Evolutionary conservation across 176 grass and related monocot genomes (phyloP), one percentile per base, ranked within the genome.

Genomic region (Avena eriantha): DNA sequence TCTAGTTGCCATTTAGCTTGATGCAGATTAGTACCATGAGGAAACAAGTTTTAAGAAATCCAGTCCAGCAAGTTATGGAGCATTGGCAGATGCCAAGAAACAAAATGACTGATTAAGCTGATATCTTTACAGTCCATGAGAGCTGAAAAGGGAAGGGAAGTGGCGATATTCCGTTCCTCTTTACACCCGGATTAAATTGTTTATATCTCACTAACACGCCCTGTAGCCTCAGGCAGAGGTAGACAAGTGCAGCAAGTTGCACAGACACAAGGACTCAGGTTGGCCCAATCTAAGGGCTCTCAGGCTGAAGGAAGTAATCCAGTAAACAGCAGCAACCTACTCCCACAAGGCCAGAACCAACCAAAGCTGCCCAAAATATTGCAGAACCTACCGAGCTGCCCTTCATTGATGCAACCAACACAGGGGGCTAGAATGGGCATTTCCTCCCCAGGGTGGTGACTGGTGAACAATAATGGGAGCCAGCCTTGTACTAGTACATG

Each of bases 291-390:
- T 4, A 83, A 78, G 58, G 55, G 54, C 15, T 29, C 71, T 41
- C 80, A 41, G 34, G 90, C 49, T 50, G 82, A 89, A 72, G 80
- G 90, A 86, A 92, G 79, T 87, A 86, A 89, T 83, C 80, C 87
- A 51, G 73, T 50, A 88, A 69, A 81, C 43, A 76, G 76, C 57
- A 15, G 60, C 45, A 53, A 83, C 82, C 83, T 22, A 75, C 84
- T 61, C 33, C 67, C 43, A 83, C 26, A 26, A 79, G 80, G 2
- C 48, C 34, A 67, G 26, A 79, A 83, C 10, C 47, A 11, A 69
- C 22, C 43, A 45, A 45, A 45, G n/a, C 6, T 8, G 43, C 43
- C 31, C 69, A 80, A 76, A 83, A 89, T 83, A 86, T 65, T 85
- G 19, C 48, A 4, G n/a, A 31, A 12, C 11, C 10, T 77, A 69